phyloP scores from a whole-genome alignment of 768 basidiomycete genomes.

The Austroboletus eburneus region DNA sequence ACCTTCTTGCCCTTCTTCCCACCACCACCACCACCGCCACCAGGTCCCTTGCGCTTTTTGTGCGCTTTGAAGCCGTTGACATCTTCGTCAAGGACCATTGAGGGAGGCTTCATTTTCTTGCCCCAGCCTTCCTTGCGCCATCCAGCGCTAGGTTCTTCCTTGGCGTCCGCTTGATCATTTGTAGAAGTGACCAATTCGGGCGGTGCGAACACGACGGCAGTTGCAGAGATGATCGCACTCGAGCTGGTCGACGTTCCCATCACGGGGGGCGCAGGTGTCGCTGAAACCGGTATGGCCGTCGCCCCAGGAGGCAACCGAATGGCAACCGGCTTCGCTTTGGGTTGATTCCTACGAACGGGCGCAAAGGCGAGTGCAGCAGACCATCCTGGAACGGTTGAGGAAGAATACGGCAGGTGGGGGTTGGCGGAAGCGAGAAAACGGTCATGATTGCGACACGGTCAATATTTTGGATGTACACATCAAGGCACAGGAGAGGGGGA shows the following conservation, averaged over 20 bases:
- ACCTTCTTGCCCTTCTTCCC: conserved; percentile 62
- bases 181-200: conserved; percentile 46
- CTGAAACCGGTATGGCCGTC: conserved; percentile 41
- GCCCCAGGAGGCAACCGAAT: conserved; percentile 46
- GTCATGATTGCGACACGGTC: conserved; percentile 34
- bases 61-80: conserved; percentile 75
- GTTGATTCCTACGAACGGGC: conserved; percentile 62
- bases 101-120: conserved; percentile 85
- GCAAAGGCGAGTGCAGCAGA: conserved; percentile 88
- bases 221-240: conserved; percentile 38
- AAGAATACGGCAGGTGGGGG: not conserved
- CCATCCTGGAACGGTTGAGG: conserved; percentile 55
- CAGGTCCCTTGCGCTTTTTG: conserved; percentile 47
- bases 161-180: conserved; percentile 25
- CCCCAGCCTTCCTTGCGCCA: conserved; percentile 68
- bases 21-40: conserved; percentile 37
- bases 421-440: conserved; percentile 16
- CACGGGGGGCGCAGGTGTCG: conserved; percentile 32
- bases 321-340: conserved; percentile 54
- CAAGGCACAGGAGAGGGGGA: conserved; percentile 41
- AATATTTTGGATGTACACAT: conserved; percentile 33
- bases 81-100: conserved; percentile 87
- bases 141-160: conserved; percentile 27
- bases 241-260: conserved; percentile 29
- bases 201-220: conserved; percentile 70